phyloP scores from a whole-genome alignment of 139 green algal genomes.

The Chlamydomonas urium region DNA sequence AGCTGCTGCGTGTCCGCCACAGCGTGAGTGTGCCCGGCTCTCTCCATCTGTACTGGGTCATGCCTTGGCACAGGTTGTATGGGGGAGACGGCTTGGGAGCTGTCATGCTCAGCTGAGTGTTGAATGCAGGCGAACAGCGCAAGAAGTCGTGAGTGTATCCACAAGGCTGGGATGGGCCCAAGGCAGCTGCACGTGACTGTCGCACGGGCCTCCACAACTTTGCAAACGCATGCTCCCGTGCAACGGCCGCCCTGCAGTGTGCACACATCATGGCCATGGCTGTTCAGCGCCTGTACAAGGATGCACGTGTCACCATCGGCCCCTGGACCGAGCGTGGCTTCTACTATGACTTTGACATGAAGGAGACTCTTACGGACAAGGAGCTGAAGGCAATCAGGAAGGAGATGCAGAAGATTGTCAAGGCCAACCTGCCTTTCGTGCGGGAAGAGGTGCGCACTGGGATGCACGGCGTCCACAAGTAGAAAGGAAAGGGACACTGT shows the following conservation, averaged over 20 bases:
- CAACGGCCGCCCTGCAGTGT: constrained; percentile 54
- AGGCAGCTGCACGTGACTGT: too few species aligned
- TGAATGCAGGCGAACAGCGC: too few species aligned
- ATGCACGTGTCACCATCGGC: constrained; percentile 88
- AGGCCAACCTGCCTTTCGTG: constrained; percentile 73
- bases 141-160: neutral
- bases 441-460: constrained; percentile 79
- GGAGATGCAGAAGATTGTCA: constrained; percentile 87
- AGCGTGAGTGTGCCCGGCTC: constrained; percentile 73
- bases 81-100: too few species aligned
- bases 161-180: too few species aligned
- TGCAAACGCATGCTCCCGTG: neutral
- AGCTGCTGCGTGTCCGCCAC: constrained; percentile 82
- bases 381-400: constrained; percentile 94
- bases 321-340: constrained; percentile 97
- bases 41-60: too few species aligned
- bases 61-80: too few species aligned
- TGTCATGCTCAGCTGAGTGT: too few species aligned
- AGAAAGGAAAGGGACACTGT: too few species aligned
- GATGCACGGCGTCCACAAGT: too few species aligned
- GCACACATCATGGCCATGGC: constrained; percentile 98
- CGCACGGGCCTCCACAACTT: neutral
- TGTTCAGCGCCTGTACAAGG: constrained; percentile 86
- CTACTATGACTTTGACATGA: constrained; percentile 98
- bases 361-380: constrained; percentile 71